Base-by-base conservation (phyloP, 179 eudicot species). In the Monotropa hypopitys region DNA sequence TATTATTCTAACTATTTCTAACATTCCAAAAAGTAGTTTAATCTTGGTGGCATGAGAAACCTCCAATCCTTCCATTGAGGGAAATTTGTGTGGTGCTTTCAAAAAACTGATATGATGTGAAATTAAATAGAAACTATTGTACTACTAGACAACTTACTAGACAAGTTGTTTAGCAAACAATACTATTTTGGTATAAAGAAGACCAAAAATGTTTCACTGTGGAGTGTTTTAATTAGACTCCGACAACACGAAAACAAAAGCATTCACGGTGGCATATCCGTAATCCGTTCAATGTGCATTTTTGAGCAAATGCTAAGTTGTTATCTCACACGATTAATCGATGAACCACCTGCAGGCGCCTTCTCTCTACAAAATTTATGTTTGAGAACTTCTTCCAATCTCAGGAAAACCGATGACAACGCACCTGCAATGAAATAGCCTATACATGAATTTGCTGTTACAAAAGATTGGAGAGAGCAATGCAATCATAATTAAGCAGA, bases 381-480 rank as follows among this genome's bases (percentile, higher is more conserved):
- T 78, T 76, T 91, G 67, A 93, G 74, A 73, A 72, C 82, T 75
- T 82, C 89, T 84, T 91, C 89, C 61, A 93, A 72, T 73, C 80
- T 86, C 83, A 82, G 84, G 83, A 91, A 88, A 71, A 90, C 78
- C 38, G 67, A 74, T 5, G 84, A 57, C 61, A 93, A 86, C 51
- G 74, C 59, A 65, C 89, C 97, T 92, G 87, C 78, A 79, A 53
- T 75, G 40, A 71, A 12, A 28, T 32, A 32, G 47, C 47, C n/a
- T 8, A 42, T 23, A 21, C 2, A 18, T 69, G 0, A 42, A 5
- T 21, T 4, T 38, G 6, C 54, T 1, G 33, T 35, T 11, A 67
- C 7, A 20, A 30, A 56, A 33, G 16, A 6, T 2, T 8, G 23
- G 33, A 68, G 54, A 74, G 47, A 13, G 13, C 65, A 67, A 43